Evolutionary conservation across 139 green algal genomes (phyloP).

Genomic region (Pseudopediastrum boryanum): DNA sequence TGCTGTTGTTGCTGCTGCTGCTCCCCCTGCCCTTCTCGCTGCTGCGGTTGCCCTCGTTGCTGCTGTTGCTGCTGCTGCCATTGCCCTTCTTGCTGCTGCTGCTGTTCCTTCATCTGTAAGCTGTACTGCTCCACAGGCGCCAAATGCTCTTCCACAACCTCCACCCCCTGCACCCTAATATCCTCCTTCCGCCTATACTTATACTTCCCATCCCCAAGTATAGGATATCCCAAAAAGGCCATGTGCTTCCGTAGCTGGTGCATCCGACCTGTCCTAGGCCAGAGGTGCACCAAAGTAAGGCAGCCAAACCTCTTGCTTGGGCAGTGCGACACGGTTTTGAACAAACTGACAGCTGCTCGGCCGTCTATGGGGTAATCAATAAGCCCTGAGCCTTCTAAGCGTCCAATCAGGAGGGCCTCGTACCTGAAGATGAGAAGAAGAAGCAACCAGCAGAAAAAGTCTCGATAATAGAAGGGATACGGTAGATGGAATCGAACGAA

Average conservation of each 20-base stretch:
- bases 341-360: constrained; percentile 27
- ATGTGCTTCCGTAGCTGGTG: constrained; percentile 84
- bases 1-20: neutral
- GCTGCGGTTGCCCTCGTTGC: no score
- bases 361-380: constrained; percentile 42
- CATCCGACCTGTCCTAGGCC: constrained; percentile 67
- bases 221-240: constrained; percentile 59
- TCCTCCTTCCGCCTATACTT: neutral
- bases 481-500: no score
- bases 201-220: constrained; percentile 68
- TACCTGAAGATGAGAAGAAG: constrained; percentile 42
- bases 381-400: constrained; percentile 47
- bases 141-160: neutral
- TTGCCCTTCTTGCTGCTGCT: constrained; percentile 21
- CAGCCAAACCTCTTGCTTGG: constrained; percentile 16
- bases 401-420: constrained; percentile 55
- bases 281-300: constrained; percentile 62
- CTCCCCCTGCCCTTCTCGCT: neutral
- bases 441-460: neutral
- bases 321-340: neutral
- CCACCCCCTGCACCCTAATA: neutral
- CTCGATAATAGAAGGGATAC: no score
- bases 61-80: neutral
- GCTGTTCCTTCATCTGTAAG: constrained; percentile 21
- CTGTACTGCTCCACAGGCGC: constrained; percentile 10